A percentile compares a stretch with the other conserved stretches of the same genome.
Evolutionary conservation across 2,329 filamentous ascomycete species (phyloP).

Genomic region (Biscogniauxia marginata): DNA sequence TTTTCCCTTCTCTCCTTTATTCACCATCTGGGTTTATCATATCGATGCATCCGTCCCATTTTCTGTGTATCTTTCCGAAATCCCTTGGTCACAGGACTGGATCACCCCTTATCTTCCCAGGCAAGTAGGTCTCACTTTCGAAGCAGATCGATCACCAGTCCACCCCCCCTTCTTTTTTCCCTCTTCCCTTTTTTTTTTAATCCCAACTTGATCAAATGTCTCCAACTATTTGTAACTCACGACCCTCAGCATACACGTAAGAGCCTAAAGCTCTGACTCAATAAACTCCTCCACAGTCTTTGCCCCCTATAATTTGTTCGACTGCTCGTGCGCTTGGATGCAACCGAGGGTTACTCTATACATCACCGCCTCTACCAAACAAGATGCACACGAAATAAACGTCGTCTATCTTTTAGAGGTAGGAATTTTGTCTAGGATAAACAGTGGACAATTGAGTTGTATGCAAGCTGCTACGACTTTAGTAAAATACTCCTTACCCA

Average conservation of each 20-base stretch:
- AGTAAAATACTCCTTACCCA: neutral
- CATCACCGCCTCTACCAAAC: neutral
- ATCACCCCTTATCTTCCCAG: neutral
- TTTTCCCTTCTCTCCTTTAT: neutral
- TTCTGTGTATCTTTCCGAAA: neutral
- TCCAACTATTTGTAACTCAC: neutral
- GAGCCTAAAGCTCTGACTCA: neutral
- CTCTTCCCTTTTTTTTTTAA: neutral
- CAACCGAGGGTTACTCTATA: neutral
- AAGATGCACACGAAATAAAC: neutral
- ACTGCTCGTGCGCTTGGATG: neutral
- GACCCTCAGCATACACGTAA: neutral
- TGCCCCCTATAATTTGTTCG: neutral
- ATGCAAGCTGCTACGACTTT: neutral
- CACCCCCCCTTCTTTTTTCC: neutral
- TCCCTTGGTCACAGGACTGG: neutral
- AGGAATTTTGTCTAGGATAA: neutral
- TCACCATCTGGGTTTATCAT: neutral
- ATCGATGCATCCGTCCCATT: neutral
- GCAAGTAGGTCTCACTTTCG: neutral
- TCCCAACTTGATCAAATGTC: neutral
- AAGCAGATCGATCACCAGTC: neutral
- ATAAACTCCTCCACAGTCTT: neutral
- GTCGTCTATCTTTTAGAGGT: neutral
- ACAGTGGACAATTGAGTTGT: neutral